Conservation (phyloP, 306 rosid species). For the Parietaria judaica region DNA sequence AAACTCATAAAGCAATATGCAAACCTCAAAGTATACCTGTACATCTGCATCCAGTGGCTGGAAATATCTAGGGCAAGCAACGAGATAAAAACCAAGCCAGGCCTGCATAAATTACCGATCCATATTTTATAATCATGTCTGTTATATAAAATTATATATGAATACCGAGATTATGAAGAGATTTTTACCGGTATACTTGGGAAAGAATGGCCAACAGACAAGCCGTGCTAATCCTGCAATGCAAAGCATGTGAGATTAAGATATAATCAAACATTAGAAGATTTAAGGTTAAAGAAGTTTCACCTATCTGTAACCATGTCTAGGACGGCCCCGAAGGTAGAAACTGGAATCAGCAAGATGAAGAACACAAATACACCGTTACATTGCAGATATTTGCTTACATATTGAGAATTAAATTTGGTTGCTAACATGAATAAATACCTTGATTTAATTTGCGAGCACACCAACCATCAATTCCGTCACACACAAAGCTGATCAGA, state of each 20-base stretch:
- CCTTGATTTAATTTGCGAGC: conserved; percentile 99
- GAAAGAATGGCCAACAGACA: conserved; percentile 89
- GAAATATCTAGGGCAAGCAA: conserved; percentile 88
- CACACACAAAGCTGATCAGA: conserved; percentile 76
- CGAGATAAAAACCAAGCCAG: conserved; percentile 73
- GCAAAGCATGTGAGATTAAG: conserved; percentile 26
- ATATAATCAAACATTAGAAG: conserved; percentile 4
- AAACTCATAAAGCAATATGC: no score
- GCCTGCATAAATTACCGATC: conserved; percentile 46
- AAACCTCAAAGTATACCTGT: conserved; percentile 42
- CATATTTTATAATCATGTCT: conserved; percentile 26
- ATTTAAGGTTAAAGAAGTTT: no score
- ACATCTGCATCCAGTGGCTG: conserved; percentile 99
- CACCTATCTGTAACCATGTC: conserved; percentile 99
- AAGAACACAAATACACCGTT: conserved; percentile 8
- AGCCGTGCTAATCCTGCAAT: conserved; percentile 90
- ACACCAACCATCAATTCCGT: conserved; percentile 97
- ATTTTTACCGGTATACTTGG: conserved; percentile 65
- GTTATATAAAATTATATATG: not conserved
- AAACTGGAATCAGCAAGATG: conserved; percentile 51
- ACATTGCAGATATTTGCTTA: not conserved
- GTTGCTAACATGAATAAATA: conserved; percentile 15
- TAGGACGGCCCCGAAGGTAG: conserved; percentile 97
- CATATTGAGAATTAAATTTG: no score
- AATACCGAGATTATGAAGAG: conserved; percentile 11